phyloP scores from a whole-genome alignment of 1,139 yeast genomes.

The Pichia sp. region DNA sequence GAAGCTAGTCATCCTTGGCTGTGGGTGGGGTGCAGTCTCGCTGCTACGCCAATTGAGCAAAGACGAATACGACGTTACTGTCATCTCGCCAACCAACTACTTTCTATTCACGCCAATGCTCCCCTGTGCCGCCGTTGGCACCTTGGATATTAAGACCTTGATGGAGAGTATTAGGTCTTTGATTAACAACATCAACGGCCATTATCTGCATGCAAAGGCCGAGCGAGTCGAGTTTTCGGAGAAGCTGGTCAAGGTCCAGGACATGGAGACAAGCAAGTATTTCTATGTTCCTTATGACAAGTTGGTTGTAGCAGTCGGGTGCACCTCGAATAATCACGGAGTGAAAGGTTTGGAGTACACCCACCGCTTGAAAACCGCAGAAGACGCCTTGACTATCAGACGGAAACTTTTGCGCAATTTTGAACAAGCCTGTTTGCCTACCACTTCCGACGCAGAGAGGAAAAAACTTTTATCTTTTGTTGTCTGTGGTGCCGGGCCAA shows the following conservation, averaged over 20 bases:
- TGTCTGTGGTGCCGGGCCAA: constrained; percentile 69
- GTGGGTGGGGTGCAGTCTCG: constrained; percentile 60
- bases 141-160: constrained; percentile 48
- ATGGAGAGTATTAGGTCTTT: constrained; percentile 57
- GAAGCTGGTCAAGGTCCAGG: constrained; percentile 46
- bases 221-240: constrained; percentile 49
- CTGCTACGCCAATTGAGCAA: constrained; percentile 42
- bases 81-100: constrained; percentile 58
- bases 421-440: constrained; percentile 58
- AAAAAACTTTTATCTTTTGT: constrained; percentile 56
- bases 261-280: constrained; percentile 35
- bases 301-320: constrained; percentile 60
- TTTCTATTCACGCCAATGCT: constrained; percentile 56
- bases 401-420: constrained; percentile 49
- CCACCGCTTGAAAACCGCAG: constrained; percentile 58
- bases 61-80: constrained; percentile 53
- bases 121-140: constrained; percentile 60
- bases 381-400: constrained; percentile 55
- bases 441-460: constrained; percentile 56
- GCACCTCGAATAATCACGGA: constrained; percentile 61
- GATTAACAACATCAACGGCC: constrained; percentile 46
- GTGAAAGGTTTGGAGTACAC: constrained; percentile 59
- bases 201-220: constrained; percentile 53
- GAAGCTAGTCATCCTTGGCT: constrained; percentile 51
- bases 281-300: constrained; percentile 64